Percentiles rank a stretch among this genome's conserved stretches.
Conservation (phyloP, 352 stramenopile genomes). For the Vaucheria bursata region DNA sequence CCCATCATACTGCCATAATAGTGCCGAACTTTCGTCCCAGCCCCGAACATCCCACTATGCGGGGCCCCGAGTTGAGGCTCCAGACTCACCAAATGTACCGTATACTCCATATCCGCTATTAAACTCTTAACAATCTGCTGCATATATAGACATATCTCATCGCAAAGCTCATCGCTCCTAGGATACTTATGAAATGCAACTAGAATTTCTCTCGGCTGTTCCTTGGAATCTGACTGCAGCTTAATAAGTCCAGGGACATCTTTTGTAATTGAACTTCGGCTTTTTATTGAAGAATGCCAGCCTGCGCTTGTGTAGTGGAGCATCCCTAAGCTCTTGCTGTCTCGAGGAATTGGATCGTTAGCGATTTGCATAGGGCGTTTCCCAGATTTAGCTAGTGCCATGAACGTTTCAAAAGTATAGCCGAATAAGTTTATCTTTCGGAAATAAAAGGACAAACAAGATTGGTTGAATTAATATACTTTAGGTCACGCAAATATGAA, state of each 20-base stretch:
- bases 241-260: neutral
- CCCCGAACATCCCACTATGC: neutral
- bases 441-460: no score
- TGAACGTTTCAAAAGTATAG: constrained; percentile 10
- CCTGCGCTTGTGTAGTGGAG: neutral
- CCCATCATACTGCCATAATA: constrained; percentile 4
- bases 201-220: neutral
- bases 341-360: neutral
- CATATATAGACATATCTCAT: no score
- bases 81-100: constrained; percentile 2
- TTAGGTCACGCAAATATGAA: no score
- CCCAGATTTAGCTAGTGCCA: neutral
- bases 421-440: constrained; percentile 6
- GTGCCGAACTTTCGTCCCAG: neutral
- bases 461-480: no score
- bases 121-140: neutral
- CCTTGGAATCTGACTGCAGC: neutral
- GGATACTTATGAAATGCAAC: neutral
- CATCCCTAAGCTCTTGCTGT: neutral
- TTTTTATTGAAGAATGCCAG: neutral
- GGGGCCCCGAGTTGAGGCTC: neutral
- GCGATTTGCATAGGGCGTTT: constrained; percentile 2
- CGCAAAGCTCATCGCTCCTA: no score
- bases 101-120: neutral
- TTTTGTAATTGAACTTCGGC: neutral